These are phyloP conservation scores for Silene latifolia DNA, from an alignment of 148 eudicot genomes.

Conservation along the genomic window DNA sequence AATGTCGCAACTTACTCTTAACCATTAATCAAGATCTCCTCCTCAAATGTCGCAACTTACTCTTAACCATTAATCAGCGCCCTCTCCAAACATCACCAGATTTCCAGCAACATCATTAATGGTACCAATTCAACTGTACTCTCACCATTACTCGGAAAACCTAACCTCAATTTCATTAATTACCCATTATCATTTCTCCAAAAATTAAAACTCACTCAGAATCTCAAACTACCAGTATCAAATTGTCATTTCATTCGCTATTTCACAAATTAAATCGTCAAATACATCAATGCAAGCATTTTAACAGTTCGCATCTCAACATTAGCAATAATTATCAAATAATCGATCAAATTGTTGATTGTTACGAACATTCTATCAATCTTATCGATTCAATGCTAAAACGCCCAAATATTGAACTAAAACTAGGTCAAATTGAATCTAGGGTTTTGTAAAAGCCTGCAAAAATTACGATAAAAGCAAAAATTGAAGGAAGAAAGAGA, in stretches of 20 bases:
- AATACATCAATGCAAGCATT: background rate
- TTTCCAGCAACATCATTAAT: background rate
- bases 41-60: background rate
- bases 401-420: background rate
- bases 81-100: background rate
- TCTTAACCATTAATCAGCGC: background rate
- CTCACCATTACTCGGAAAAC: background rate
- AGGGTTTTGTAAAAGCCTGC: slow-evolving; percentile 15
- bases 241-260: background rate
- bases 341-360: background rate
- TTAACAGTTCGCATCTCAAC: background rate
- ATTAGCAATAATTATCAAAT: background rate
- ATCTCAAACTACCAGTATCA: background rate
- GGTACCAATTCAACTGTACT: background rate
- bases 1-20: background rate
- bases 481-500: background rate
- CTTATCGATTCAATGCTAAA: background rate
- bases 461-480: no score
- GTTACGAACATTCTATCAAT: background rate
- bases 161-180: background rate
- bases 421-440: background rate
- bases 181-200: background rate
- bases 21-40: background rate
- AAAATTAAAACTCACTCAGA: background rate
- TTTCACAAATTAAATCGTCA: background rate